These are phyloP conservation scores for Brassica balearica DNA, from an alignment of 441 rosid species.

Conservation along the genomic window DNA sequence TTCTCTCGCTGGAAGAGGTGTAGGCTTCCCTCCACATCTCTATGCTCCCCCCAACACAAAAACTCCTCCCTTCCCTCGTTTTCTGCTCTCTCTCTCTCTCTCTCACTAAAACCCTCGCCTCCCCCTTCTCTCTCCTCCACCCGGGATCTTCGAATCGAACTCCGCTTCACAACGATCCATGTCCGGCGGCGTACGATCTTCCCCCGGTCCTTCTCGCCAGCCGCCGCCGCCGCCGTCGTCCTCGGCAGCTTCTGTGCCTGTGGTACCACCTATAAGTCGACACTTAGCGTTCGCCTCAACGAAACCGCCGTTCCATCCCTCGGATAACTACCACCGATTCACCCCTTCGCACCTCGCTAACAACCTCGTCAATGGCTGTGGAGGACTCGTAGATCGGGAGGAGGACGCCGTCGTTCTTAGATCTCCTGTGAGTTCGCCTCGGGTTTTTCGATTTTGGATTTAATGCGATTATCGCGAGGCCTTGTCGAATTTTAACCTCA, in stretches of 20 bases:
- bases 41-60: constrained; percentile 68
- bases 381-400: constrained; percentile 58
- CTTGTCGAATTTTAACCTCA: neutral
- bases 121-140: neutral
- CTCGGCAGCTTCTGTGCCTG: constrained; percentile 44
- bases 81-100: constrained; percentile 41
- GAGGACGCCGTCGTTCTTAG: constrained; percentile 71
- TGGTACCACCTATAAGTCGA: constrained; percentile 73
- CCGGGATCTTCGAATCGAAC: constrained; percentile 10
- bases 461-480: neutral
- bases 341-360: constrained; percentile 40
- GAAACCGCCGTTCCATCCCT: constrained; percentile 74
- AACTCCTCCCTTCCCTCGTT: constrained; percentile 89
- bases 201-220: constrained; percentile 46
- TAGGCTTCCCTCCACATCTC: constrained; percentile 87
- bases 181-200: constrained; percentile 65
- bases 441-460: constrained; percentile 30
- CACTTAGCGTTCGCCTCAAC: constrained; percentile 80
- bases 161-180: constrained; percentile 42
- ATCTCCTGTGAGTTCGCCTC: constrained; percentile 73
- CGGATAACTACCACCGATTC: constrained; percentile 78
- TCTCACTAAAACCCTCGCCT: constrained; percentile 43
- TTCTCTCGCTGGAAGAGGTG: constrained; percentile 7
- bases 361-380: constrained; percentile 26
- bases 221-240: constrained; percentile 43